A percentile compares a stretch with the other conserved stretches of the same genome.
Conservation (phyloP, 805 yeast species). For the Wickerhamiella domercqiae region DNA sequence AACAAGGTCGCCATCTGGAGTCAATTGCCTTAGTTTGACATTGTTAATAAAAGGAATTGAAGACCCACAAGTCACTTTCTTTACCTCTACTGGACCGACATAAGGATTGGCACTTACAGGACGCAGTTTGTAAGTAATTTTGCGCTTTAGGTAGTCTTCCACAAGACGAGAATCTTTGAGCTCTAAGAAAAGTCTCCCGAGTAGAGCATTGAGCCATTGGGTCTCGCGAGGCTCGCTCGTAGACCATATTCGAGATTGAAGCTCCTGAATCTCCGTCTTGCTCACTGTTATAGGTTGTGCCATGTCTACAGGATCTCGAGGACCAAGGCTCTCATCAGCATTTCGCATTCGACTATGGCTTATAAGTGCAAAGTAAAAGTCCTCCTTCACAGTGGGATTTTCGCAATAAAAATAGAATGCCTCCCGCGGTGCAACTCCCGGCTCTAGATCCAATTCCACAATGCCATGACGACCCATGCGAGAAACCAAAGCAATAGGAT, state of each 20-base stretch:
- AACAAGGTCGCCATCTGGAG: constrained; percentile 65
- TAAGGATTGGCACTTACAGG: constrained; percentile 57
- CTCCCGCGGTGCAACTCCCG: constrained; percentile 21
- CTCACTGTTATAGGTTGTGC: constrained; percentile 64
- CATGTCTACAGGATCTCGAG: constrained; percentile 41
- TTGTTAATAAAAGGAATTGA: constrained; percentile 67
- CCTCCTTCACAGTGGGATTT: constrained; percentile 71
- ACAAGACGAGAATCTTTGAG: constrained; percentile 57
- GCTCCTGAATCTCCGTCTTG: constrained; percentile 53
- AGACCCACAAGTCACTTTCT: constrained; percentile 56
- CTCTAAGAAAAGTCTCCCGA: constrained; percentile 70
- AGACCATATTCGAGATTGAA: constrained; percentile 65
- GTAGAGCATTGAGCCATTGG: constrained; percentile 78
- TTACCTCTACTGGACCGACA: constrained; percentile 65
- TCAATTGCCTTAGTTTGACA: constrained; percentile 51
- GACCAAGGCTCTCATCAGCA: constrained; percentile 10
- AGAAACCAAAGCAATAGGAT: constrained; percentile 60
- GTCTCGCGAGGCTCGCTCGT: constrained; percentile 71
- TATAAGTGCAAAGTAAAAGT: constrained; percentile 79
- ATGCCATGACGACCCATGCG: constrained; percentile 24
- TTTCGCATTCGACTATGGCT: constrained; percentile 26
- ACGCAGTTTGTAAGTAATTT: constrained; percentile 54
- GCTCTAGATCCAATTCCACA: constrained; percentile 16
- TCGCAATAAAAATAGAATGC: constrained; percentile 58
- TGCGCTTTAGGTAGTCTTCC: constrained; percentile 39